A percentile compares a stretch with the other conserved stretches of the same genome.
Evolutionary conservation across 176 grass and related monocot genomes (phyloP).

Genomic region (Avena eriantha): DNA sequence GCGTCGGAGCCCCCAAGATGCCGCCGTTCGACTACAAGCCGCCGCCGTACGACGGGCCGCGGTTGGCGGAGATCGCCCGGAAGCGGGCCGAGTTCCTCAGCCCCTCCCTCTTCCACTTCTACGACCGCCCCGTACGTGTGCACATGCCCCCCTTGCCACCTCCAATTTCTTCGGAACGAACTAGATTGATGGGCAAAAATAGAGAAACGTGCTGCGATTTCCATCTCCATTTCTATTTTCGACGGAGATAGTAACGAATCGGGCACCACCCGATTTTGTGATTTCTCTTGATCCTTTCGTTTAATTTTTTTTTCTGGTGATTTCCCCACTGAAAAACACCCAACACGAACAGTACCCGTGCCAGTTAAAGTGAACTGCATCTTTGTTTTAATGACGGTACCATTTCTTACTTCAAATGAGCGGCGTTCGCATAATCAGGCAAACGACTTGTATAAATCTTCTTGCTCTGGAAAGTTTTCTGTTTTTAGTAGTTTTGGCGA

Average conservation of each 20-base stretch:
- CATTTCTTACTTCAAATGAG: background rate
- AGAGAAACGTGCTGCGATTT: background rate
- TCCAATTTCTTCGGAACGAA: conserved; percentile 11
- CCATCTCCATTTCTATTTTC: background rate
- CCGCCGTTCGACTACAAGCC: conserved; percentile 75
- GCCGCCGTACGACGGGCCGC: conserved; percentile 81
- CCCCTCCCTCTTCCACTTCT: conserved; percentile 90
- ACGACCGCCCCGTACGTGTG: conserved; percentile 74
- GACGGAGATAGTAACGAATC: background rate
- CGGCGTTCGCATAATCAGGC: background rate
- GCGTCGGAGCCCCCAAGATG: conserved; percentile 51
- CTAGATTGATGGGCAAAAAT: background rate
- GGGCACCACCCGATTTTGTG: background rate
- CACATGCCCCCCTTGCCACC: background rate
- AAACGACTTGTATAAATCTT: background rate
- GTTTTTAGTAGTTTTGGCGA: background rate
- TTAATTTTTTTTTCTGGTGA: background rate
- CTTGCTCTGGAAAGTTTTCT: background rate
- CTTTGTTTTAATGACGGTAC: background rate
- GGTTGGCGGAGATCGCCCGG: conserved; percentile 66
- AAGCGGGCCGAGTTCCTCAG: conserved; percentile 89
- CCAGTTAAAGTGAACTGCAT: background rate
- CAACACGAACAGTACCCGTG: too few species aligned
- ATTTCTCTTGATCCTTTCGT: background rate
- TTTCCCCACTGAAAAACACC: background rate